Conservation (phyloP, 305 asterid species). For the Withania somnifera region DNA sequence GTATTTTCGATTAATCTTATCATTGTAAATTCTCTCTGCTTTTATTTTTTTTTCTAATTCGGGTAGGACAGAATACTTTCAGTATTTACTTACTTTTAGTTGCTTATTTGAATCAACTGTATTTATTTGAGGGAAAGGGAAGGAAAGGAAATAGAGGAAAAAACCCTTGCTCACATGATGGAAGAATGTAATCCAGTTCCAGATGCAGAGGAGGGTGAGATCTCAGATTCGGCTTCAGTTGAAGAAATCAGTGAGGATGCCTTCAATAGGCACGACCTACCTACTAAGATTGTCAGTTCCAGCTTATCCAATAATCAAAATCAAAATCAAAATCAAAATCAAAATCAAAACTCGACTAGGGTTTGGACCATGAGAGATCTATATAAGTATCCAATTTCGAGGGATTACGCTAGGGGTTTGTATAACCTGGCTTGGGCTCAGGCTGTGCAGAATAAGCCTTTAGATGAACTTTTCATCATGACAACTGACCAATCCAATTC, state of each 20-base stretch:
- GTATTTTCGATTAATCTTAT: background rate
- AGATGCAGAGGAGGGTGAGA: constrained; percentile 88
- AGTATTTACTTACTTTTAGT: background rate
- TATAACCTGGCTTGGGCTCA: constrained; percentile 94
- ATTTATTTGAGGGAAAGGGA: background rate
- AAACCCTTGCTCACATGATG: constrained; percentile 33
- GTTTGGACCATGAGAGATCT: constrained; percentile 81
- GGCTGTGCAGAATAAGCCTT: constrained; percentile 85
- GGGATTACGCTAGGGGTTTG: constrained; percentile 50
- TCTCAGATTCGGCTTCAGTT: constrained; percentile 78
- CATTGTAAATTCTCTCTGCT: background rate
- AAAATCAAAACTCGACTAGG: constrained; percentile 30
- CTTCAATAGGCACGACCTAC: constrained; percentile 34
- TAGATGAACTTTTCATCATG: constrained; percentile 67
- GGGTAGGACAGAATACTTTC: background rate
- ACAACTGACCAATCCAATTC: constrained; percentile 19
- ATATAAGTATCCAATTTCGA: constrained; percentile 53
- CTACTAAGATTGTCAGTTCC: background rate
- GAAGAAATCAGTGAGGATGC: constrained; percentile 65
- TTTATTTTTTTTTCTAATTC: background rate
- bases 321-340: constrained; percentile 20
- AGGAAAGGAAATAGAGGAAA: constrained; percentile 8
- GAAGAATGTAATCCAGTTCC: constrained; percentile 39
- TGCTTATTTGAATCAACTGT: background rate
- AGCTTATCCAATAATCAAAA: background rate